Conservation (phyloP, 225 moss, liverwort and hornwort genomes). For the Rhytidiadelphus loreus region DNA sequence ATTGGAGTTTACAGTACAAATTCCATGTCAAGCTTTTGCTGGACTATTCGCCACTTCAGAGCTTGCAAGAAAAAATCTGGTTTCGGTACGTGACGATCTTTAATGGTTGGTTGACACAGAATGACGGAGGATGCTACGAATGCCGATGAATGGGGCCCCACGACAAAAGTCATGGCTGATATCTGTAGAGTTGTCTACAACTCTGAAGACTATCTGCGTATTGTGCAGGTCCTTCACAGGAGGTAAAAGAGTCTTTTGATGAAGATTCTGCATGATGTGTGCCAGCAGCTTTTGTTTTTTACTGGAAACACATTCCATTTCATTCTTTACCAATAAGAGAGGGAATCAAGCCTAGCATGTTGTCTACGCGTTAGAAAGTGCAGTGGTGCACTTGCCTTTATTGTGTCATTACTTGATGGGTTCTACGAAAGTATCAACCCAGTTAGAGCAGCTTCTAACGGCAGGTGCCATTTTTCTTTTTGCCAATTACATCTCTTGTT, state of each 20-base stretch:
- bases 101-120: not conserved
- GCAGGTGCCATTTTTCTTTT: not conserved
- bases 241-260: not conserved
- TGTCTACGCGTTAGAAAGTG: not conserved
- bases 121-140: constrained; percentile 58
- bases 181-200: constrained; percentile 14
- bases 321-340: not conserved
- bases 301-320: not conserved
- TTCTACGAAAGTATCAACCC: not conserved
- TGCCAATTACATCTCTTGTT: not conserved
- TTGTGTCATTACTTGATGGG: not conserved
- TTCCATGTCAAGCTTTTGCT: not conserved
- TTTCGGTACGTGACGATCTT: not conserved
- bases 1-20: not conserved
- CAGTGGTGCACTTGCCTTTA: not conserved
- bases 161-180: constrained; percentile 32
- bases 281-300: not conserved
- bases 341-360: not conserved
- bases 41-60: not conserved
- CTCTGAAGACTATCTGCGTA: constrained; percentile 33
- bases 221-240: constrained; percentile 38
- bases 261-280: not conserved
- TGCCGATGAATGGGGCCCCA: constrained; percentile 48
- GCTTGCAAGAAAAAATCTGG: not conserved
- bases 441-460: not conserved